Conservation (phyloP, 2,329 filamentous ascomycete species). For the Alternaria burnsii region DNA sequence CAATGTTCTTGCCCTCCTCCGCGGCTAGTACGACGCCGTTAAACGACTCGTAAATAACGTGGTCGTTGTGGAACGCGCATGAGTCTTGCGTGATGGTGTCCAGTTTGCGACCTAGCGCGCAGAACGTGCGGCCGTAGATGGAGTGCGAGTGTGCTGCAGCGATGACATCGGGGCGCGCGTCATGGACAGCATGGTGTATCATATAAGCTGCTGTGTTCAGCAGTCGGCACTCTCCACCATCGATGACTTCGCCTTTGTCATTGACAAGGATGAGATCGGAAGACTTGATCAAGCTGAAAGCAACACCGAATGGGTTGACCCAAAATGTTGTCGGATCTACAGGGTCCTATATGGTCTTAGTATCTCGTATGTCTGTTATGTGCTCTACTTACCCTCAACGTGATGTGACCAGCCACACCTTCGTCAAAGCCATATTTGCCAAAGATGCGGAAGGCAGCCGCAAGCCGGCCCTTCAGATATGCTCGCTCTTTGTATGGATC, state of each 20-base stretch:
- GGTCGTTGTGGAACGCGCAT: slow-evolving; percentile 63
- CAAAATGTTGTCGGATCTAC: slow-evolving; percentile 68
- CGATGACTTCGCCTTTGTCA: slow-evolving; percentile 68
- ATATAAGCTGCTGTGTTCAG: slow-evolving; percentile 62
- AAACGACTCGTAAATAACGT: slow-evolving; percentile 62
- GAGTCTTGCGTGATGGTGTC: slow-evolving; percentile 68
- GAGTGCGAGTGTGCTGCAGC: slow-evolving; percentile 68
- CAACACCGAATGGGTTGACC: slow-evolving; percentile 72
- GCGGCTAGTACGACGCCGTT: slow-evolving; percentile 63
- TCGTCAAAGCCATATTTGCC: slow-evolving; percentile 52
- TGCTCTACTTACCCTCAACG: slow-evolving; percentile 56
- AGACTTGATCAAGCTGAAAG: slow-evolving; percentile 68
- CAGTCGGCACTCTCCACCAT: slow-evolving; percentile 60
- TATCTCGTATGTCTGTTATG: neutral
- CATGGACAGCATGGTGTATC: slow-evolving; percentile 68
- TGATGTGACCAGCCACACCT: slow-evolving; percentile 69
- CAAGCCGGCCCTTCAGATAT: slow-evolving; percentile 50
- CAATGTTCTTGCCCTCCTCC: slow-evolving; percentile 64
- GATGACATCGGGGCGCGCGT: slow-evolving; percentile 66
- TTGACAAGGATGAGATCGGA: slow-evolving; percentile 75
- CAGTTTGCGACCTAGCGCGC: slow-evolving; percentile 66
- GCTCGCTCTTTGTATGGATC: slow-evolving; percentile 49
- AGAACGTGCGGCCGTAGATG: slow-evolving; percentile 69
- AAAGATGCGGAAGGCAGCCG: slow-evolving; percentile 52
- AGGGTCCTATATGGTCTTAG: slow-evolving; percentile 55